Percentiles rank a stretch among this genome's conserved stretches.
Evolutionary conservation across 495 filamentous ascomycete species (phyloP).

Genomic region (Astrocystis sublimbata): DNA sequence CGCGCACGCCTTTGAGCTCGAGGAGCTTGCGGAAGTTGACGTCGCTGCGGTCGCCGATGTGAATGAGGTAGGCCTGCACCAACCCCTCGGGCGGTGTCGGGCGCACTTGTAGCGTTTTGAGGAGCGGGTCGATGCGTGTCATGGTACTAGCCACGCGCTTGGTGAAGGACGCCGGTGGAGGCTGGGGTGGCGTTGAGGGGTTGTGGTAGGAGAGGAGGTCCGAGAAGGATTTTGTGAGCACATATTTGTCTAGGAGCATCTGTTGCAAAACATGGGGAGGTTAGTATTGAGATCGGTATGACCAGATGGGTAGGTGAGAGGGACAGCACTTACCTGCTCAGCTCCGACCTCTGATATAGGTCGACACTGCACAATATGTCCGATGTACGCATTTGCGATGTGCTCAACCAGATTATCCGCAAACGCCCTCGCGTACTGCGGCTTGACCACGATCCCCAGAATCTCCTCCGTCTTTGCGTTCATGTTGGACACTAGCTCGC

Average conservation of each 20-base stretch:
- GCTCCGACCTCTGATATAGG: slow-evolving; percentile 92
- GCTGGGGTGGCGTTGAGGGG: slow-evolving; percentile 36
- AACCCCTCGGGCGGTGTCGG: slow-evolving; percentile 88
- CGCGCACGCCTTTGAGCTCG: slow-evolving; percentile 87
- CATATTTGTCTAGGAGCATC: slow-evolving; percentile 95
- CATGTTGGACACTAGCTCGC: slow-evolving; percentile 71
- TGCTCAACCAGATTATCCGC: slow-evolving; percentile 91
- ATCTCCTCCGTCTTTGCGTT: slow-evolving; percentile 72
- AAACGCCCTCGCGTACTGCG: slow-evolving; percentile 90
- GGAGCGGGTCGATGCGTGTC: slow-evolving; percentile 83
- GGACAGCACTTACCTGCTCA: slow-evolving; percentile 76
- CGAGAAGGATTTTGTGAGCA: slow-evolving; percentile 78
- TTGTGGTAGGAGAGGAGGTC: slow-evolving; percentile 62
- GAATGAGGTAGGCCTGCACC: slow-evolving; percentile 94
- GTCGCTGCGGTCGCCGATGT: slow-evolving; percentile 87
- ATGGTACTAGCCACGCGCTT: slow-evolving; percentile 87
- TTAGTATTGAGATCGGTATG: neutral
- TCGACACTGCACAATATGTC: slow-evolving; percentile 81
- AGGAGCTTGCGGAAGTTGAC: slow-evolving; percentile 96
- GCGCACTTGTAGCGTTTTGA: slow-evolving; percentile 96
- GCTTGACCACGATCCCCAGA: slow-evolving; percentile 78
- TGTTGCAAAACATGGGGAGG: slow-evolving; percentile 17
- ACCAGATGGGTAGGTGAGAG: neutral
- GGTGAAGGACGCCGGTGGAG: slow-evolving; percentile 65
- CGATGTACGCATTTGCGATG: slow-evolving; percentile 74